Conservation (phyloP, 306 rosid species). For the Cucumis hystrix region DNA sequence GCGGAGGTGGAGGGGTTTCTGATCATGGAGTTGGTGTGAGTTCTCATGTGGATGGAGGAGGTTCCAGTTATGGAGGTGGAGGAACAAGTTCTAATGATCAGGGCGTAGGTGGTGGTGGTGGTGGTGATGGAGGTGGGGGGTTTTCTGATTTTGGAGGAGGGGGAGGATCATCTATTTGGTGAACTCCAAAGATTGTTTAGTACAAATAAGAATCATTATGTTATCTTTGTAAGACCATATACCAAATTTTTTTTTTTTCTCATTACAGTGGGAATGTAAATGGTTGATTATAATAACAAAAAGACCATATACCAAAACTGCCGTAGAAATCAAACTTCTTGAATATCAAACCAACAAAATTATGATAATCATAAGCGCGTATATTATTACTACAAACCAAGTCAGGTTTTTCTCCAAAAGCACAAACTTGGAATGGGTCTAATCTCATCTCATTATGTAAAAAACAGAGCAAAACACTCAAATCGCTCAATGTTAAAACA, state of each 20-base stretch:
- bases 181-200: background rate
- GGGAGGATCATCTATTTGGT: background rate
- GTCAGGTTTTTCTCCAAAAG: background rate
- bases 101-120: background rate
- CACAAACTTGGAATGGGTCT: background rate
- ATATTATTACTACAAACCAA: background rate
- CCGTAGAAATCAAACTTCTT: too few relatives aligned
- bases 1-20: background rate
- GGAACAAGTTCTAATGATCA: background rate
- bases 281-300: too few relatives aligned
- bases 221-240: too few relatives aligned
- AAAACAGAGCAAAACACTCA: background rate
- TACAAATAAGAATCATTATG: too few relatives aligned
- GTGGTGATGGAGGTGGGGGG: background rate
- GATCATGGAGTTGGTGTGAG: background rate
- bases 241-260: too few relatives aligned
- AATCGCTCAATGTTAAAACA: background rate
- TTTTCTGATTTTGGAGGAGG: background rate
- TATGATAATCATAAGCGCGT: background rate
- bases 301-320: too few relatives aligned
- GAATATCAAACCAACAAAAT: too few relatives aligned
- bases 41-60: background rate
- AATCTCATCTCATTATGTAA: background rate
- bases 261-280: too few relatives aligned
- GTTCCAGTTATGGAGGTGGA: background rate